These are phyloP conservation scores for Annulohypoxylon moriforme DNA, from an alignment of 495 filamentous ascomycete genomes.

Conservation along the genomic window DNA sequence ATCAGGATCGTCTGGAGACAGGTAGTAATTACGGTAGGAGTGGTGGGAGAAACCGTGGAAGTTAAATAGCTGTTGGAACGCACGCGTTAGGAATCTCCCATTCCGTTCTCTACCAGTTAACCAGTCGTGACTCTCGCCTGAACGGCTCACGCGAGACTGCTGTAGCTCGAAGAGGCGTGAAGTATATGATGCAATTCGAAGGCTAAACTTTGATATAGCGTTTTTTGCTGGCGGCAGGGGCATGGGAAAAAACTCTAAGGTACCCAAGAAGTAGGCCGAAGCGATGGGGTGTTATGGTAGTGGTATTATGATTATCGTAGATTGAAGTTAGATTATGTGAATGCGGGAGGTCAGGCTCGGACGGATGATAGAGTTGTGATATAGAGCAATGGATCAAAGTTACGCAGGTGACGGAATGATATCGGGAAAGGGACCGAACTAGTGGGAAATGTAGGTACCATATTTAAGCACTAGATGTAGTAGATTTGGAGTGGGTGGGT, in stretches of 20 bases:
- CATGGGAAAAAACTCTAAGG: not conserved
- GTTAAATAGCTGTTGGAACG: not conserved
- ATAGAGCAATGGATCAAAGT: slow-evolving; percentile 8
- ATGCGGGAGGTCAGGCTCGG: not conserved
- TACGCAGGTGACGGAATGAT: slow-evolving; percentile 15
- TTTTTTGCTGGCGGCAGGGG: not conserved
- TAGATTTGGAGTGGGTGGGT: not conserved
- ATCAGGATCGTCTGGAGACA: not conserved
- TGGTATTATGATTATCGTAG: not conserved
- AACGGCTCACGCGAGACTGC: not conserved
- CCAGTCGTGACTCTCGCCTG: not conserved
- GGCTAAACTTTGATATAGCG: slow-evolving; percentile 2
- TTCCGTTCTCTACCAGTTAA: slow-evolving; percentile 9
- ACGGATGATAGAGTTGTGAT: slow-evolving; percentile 1
- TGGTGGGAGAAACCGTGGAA: not conserved
- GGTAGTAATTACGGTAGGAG: not conserved
- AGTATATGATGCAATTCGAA: not conserved
- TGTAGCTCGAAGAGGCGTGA: not conserved
- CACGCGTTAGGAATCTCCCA: slow-evolving; percentile 5
- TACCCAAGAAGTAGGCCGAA: not conserved
- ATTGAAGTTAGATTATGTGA: not conserved
- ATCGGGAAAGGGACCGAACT: slow-evolving; percentile 15
- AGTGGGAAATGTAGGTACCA: not conserved
- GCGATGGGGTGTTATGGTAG: not conserved
- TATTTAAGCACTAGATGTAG: not conserved